Evolutionary conservation across 257 asterid genomes (phyloP), one percentile per base, ranked within the genome.

Genomic region (Salvia splendens): DNA sequence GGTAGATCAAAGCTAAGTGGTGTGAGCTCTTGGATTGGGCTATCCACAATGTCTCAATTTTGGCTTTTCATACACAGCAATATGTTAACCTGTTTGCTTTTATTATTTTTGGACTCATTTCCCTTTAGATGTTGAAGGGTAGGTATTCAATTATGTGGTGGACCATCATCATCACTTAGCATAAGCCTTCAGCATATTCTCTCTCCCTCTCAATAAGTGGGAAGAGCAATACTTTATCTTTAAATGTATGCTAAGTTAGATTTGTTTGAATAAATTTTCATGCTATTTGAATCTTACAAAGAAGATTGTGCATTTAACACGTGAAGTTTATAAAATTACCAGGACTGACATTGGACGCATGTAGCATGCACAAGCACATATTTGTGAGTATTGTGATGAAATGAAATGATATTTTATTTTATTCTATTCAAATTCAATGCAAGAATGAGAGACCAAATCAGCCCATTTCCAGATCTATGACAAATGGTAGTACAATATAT

Each of bases 1-100:
- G 79, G 76, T 76, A 14, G 78, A 30, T 72, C 61, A 16, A 61
- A 28, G 41, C 24, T 58, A 9, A 68, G 77, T 64, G 79, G 81
- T 70, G 67, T 58, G 4, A 65, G 54, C 12, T 43, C 11, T 55
- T 28, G 41, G 72, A 60, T 70, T 42, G 50, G 65, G 66, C 51
- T 75, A 71, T 65, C 78, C 73, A 73, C 47, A 75, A 59, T 57
- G 24, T 63, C 58, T 35, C 64, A 58, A 55, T 38, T 64, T 65
- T 45, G 45, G 64, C 53, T 3, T 40, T 40, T 63, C 45, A 61
- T 40, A 61, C 12, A 35, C 16, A 2, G 10, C n/a, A 41, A 46
- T 42, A 40, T 10, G 41, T 15, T 11, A 52, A 49, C 14, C 12
- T 53, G 48, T 3, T 12, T n/a, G 24, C 49, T 14, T 16, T 33